Evolutionary conservation across 495 filamentous ascomycete species (phyloP).

Genomic region (Neurospora sp.): DNA sequence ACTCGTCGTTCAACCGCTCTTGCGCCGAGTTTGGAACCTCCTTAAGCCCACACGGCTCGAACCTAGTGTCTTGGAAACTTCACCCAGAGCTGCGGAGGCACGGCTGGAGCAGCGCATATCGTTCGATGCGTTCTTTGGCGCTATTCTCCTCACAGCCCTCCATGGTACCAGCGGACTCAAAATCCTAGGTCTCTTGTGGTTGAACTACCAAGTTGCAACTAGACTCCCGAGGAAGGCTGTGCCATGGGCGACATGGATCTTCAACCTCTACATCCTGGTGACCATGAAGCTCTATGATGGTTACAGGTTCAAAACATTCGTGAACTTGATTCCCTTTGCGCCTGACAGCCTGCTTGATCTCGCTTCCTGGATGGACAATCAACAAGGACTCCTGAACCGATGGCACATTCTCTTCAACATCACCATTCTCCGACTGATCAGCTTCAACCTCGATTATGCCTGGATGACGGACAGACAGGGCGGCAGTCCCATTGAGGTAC

Average conservation of each 20-base stretch:
- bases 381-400: conserved; percentile 70
- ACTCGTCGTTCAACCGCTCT: conserved; percentile 63
- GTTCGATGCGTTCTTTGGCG: conserved; percentile 77
- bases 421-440: conserved; percentile 84
- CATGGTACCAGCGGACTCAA: conserved; percentile 83
- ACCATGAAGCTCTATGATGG: conserved; percentile 77
- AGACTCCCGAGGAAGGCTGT: conserved; percentile 54
- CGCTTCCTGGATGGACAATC: conserved; percentile 58
- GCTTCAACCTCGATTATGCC: conserved; percentile 95
- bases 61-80: conserved; percentile 1
- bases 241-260: conserved; percentile 77
- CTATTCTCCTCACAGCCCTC: conserved; percentile 64
- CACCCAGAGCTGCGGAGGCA: conserved; percentile 46
- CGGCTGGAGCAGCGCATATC: conserved; percentile 64
- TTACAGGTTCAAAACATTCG: conserved; percentile 58
- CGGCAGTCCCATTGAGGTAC: conserved; percentile 74
- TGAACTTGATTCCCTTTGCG: conserved; percentile 35
- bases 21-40: conserved; percentile 59
- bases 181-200: conserved; percentile 63
- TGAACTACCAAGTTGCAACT: conserved; percentile 74
- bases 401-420: conserved; percentile 98
- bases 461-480: conserved; percentile 67
- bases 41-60: conserved; percentile 19
- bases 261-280: conserved; percentile 80
- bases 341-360: conserved; percentile 37